A percentile compares a stretch with the other conserved stretches of the same genome.
These are phyloP conservation scores for Senecio squalidus DNA, from an alignment of 140 eudicot species.

Conservation along the genomic window DNA sequence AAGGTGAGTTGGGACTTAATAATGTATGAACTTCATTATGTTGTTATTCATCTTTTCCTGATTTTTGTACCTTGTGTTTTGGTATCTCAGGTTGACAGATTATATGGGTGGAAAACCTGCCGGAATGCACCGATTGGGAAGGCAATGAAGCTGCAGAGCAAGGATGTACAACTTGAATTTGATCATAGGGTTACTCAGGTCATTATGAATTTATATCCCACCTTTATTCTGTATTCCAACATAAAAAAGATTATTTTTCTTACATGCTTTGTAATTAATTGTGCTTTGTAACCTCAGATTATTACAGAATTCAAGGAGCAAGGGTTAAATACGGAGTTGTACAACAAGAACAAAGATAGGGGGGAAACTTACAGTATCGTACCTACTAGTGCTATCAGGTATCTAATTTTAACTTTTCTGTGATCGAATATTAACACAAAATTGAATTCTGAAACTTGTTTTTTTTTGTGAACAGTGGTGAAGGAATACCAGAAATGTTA, in stretches of 20 bases:
- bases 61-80: conserved; percentile 9
- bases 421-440: neutral
- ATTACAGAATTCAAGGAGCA: conserved; percentile 84
- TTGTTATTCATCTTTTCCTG: neutral
- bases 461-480: conserved; percentile 58
- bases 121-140: conserved; percentile 80
- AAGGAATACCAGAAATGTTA: conserved; percentile 89
- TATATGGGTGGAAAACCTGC: conserved; percentile 83
- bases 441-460: conserved; percentile 3
- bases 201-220: too few species aligned
- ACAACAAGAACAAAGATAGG: conserved; percentile 68
- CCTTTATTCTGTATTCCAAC: neutral
- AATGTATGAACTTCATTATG: conserved; percentile 3
- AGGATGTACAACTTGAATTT: conserved; percentile 64
- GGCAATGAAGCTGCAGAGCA: conserved; percentile 75
- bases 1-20: conserved; percentile 40
- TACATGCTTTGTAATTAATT: conserved; percentile 7
- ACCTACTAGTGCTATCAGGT: conserved; percentile 96
- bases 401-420: neutral
- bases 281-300: conserved; percentile 34
- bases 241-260: neutral
- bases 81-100: conserved; percentile 60
- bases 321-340: conserved; percentile 85
- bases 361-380: conserved; percentile 74
- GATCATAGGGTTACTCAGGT: conserved; percentile 65